phyloP scores from a whole-genome alignment of 176 grass and related monocot species.

The Triticum dicoccoides region DNA sequence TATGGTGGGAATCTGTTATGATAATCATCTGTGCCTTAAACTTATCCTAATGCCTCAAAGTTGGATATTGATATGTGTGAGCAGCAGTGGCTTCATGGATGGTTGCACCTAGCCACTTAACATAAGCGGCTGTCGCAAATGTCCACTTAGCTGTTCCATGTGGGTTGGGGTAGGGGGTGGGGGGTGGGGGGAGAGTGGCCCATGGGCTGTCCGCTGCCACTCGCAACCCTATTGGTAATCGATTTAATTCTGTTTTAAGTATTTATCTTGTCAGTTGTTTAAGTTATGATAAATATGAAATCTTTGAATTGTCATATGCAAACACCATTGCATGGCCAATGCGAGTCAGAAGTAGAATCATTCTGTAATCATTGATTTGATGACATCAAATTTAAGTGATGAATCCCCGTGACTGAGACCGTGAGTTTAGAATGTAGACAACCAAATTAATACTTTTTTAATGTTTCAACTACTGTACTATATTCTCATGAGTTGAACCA shows the following conservation, averaged over 20 bases:
- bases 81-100: too few relatives aligned
- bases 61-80: background rate
- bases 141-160: too few relatives aligned
- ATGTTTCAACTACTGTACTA: background rate
- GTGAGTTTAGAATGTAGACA: background rate
- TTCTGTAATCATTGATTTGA: background rate
- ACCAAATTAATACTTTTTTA: background rate
- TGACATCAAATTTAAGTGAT: background rate
- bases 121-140: too few relatives aligned
- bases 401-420: background rate
- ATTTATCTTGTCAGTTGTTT: background rate
- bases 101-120: too few relatives aligned
- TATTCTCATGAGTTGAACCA: conserved; percentile 5
- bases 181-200: background rate
- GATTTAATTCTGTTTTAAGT: background rate
- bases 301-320: background rate
- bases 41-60: too few relatives aligned
- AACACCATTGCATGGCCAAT: background rate
- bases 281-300: background rate
- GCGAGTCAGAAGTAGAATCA: background rate
- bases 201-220: background rate
- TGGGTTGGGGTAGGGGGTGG: too few relatives aligned
- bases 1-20: too few relatives aligned
- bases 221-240: background rate
- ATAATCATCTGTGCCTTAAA: too few relatives aligned